Conservation (phyloP, 2,329 filamentous ascomycete genomes). For the Harringtonia lauricola region DNA sequence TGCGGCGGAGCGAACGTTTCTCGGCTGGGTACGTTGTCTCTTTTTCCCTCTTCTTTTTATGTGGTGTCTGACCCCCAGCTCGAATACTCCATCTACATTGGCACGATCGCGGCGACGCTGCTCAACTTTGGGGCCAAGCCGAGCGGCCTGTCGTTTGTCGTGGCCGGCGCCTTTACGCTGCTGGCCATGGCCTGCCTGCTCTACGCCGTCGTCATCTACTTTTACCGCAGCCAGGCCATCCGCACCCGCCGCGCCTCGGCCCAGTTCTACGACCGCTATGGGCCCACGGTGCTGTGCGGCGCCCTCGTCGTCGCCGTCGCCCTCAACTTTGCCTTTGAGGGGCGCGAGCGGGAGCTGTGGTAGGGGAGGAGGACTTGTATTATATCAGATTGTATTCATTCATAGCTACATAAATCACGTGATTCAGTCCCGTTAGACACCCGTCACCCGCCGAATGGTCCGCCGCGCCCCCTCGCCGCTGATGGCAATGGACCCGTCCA, state of each 20-base stretch:
- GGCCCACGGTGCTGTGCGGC: constrained; percentile 65
- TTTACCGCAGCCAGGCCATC: constrained; percentile 82
- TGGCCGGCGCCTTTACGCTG: constrained; percentile 69
- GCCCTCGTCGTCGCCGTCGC: constrained; percentile 63
- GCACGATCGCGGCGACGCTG: constrained; percentile 72
- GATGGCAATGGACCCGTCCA: constrained; percentile 72
- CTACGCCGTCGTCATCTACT: constrained; percentile 75
- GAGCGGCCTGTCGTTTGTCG: constrained; percentile 48
- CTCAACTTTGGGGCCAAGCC: constrained; percentile 65
- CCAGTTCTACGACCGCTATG: constrained; percentile 83
- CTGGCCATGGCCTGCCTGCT: constrained; percentile 68
- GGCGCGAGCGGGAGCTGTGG: constrained; percentile 49
- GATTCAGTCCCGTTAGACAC: constrained; percentile 23
- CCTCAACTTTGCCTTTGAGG: constrained; percentile 71
- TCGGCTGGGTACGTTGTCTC: constrained; percentile 64
- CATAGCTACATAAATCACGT: no score
- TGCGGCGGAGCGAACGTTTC: constrained; percentile 88
- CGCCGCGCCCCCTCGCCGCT: constrained; percentile 76
- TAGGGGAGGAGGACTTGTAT: constrained; percentile 15
- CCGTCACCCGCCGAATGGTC: constrained; percentile 65
- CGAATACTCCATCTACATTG: constrained; percentile 92
- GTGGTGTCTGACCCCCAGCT: constrained; percentile 40
- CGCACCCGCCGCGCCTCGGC: constrained; percentile 65
- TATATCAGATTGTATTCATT: not conserved
- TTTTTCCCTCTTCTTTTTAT: not conserved